Conservation (phyloP, 1,284 basidiomycete genomes). For the Apiotrichum gracile region DNA sequence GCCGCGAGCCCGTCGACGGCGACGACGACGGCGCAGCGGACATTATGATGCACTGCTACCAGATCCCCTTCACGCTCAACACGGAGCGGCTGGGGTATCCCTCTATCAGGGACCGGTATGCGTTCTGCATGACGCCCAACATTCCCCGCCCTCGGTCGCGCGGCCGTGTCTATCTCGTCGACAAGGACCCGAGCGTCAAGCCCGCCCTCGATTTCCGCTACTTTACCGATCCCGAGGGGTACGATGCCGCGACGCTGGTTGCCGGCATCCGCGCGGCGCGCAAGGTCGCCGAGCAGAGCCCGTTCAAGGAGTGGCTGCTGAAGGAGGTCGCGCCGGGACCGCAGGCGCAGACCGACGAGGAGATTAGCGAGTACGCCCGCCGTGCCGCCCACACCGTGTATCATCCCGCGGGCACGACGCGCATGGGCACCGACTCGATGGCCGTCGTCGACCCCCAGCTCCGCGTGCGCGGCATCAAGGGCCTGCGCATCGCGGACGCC, state of each 20-base stretch:
- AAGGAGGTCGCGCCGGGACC: conserved; percentile 14
- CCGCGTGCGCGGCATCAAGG: conserved; percentile 14
- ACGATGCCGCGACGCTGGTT: conserved; percentile 16
- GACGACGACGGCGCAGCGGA: conserved; percentile 12
- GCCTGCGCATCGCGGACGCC: conserved; percentile 16
- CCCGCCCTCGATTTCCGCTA: conserved; percentile 20
- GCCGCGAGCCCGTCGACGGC: conserved; percentile 5
- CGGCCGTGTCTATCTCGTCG: conserved; percentile 12
- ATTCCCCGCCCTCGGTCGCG: conserved; percentile 14
- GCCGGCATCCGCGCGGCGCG: conserved; percentile 17
- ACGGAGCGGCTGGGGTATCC: conserved; percentile 18
- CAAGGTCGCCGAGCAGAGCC: conserved; percentile 12
- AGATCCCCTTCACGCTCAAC: conserved; percentile 20
- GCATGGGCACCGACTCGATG: conserved; percentile 10
- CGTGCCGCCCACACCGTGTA: conserved; percentile 19
- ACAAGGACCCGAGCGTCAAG: conserved; percentile 10
- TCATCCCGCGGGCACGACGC: conserved; percentile 17
- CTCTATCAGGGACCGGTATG: conserved; percentile 11
- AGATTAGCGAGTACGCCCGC: conserved; percentile 18
- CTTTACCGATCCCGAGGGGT: conserved; percentile 18
- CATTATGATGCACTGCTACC: conserved; percentile 23
- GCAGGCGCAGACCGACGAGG: conserved; percentile 10
- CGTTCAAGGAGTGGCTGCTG: conserved; percentile 18
- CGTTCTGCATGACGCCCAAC: conserved; percentile 22
- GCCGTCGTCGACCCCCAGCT: conserved; percentile 14